Conservation (phyloP, 83 land plant species). For the Thuja plicata region DNA sequence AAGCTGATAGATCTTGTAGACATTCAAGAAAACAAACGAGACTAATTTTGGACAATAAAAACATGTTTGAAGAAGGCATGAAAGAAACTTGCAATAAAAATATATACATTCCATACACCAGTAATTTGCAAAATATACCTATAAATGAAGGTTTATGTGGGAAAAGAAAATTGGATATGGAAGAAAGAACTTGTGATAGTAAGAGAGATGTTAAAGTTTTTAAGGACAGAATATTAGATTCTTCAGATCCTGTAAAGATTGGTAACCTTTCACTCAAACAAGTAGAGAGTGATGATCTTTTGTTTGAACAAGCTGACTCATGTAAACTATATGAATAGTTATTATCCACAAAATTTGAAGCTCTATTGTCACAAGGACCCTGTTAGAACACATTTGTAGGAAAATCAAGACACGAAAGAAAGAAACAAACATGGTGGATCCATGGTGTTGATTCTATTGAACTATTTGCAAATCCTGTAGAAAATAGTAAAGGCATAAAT, state of each 20-base stretch:
- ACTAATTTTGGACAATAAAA: not conserved
- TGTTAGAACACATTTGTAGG: not conserved
- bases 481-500: not conserved
- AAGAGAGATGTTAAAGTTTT: conserved; percentile 1
- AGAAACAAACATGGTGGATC: not conserved
- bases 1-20: not conserved
- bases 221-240: not conserved
- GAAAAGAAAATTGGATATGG: not conserved
- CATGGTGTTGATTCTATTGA: not conserved
- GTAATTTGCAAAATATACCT: not conserved
- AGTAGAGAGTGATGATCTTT: conserved; percentile 1
- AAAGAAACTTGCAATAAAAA: not conserved
- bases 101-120: not conserved
- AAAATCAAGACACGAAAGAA: conserved; percentile 2
- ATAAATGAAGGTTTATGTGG: not conserved
- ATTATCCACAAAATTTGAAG: not conserved
- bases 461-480: conserved; percentile 7
- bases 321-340: not conserved
- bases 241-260: not conserved
- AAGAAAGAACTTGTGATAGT: not conserved
- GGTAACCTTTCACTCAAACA: not conserved
- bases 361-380: not conserved
- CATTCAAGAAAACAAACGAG: not conserved
- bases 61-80: not conserved
- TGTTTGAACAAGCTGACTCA: not conserved